Percentiles rank a stretch among this genome's conserved stretches.
Evolutionary conservation across 345 rosid species (phyloP).

Genomic region (Sapria himalayana): DNA sequence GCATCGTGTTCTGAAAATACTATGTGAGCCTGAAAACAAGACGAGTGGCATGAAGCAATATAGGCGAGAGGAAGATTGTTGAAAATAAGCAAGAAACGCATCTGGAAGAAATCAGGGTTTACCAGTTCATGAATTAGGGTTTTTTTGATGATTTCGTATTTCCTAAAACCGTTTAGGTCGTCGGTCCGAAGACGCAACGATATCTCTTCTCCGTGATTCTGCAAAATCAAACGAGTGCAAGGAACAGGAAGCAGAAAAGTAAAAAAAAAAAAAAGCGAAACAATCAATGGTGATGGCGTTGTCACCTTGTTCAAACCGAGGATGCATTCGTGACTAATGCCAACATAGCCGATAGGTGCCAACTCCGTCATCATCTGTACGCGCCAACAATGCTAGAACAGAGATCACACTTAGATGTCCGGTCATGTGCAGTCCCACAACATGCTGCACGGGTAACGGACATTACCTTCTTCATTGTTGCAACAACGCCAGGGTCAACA

Average conservation of each 20-base stretch:
- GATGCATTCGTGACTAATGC: conserved; percentile 67
- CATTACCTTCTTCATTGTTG: conserved; percentile 72
- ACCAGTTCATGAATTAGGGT: conserved; percentile 94
- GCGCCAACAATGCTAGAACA: conserved; percentile 72
- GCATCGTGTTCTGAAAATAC: conserved; percentile 77
- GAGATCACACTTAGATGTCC: too few relatives aligned
- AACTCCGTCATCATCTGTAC: conserved; percentile 84
- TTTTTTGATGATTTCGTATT: conserved; percentile 73
- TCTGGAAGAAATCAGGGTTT: too few relatives aligned
- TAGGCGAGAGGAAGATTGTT: neutral
- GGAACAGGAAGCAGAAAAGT: neutral
- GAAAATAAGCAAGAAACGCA: too few relatives aligned
- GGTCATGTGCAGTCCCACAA: too few relatives aligned
- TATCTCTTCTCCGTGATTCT: conserved; percentile 95
- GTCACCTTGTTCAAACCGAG: conserved; percentile 80
- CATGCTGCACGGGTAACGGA: too few relatives aligned
- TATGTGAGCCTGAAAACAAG: conserved; percentile 74
- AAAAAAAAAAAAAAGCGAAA: neutral
- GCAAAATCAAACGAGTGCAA: conserved; percentile 10
- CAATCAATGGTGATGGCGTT: neutral
- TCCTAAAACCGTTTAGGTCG: conserved; percentile 91
- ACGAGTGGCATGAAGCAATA: neutral
- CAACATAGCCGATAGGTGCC: conserved; percentile 97
- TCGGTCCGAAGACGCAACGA: conserved; percentile 91
- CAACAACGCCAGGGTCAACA: conserved; percentile 81